Conservation (phyloP, 2,329 filamentous ascomycete species). For the Cercospora beticola region DNA sequence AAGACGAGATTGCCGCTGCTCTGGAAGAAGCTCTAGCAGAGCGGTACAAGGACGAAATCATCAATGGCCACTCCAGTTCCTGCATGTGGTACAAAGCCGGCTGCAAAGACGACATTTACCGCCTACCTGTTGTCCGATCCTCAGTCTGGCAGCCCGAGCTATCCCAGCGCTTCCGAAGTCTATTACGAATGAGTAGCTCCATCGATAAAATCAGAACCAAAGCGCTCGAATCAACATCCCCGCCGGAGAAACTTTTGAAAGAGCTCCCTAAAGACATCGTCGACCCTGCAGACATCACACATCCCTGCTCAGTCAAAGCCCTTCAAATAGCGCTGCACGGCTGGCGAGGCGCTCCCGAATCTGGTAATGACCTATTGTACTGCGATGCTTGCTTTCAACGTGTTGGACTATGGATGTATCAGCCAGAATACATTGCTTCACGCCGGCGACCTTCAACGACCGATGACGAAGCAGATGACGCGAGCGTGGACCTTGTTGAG, state of each 20-base stretch:
- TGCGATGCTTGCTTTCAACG: slow-evolving; percentile 86
- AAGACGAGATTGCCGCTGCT: slow-evolving; percentile 42
- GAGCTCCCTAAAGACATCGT: slow-evolving; percentile 34
- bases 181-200: slow-evolving; percentile 29
- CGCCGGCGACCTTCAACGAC: slow-evolving; percentile 15
- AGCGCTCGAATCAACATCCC: slow-evolving; percentile 14
- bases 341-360: slow-evolving; percentile 55
- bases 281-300: slow-evolving; percentile 12
- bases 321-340: slow-evolving; percentile 46
- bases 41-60: slow-evolving; percentile 71
- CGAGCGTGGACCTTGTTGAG: slow-evolving; percentile 33
- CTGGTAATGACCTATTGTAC: slow-evolving; percentile 69
- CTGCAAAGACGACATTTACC: slow-evolving; percentile 75
- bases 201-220: slow-evolving; percentile 31
- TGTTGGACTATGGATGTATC: slow-evolving; percentile 90
- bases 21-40: slow-evolving; percentile 67
- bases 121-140: slow-evolving; percentile 49
- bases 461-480: slow-evolving; percentile 46
- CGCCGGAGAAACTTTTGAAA: slow-evolving; percentile 26
- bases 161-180: slow-evolving; percentile 30
- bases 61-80: slow-evolving; percentile 72
- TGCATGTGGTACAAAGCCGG: slow-evolving; percentile 85
- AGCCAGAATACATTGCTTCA: slow-evolving; percentile 52
- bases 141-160: slow-evolving; percentile 39
- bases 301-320: slow-evolving; percentile 23